A percentile compares a stretch with the other conserved stretches of the same genome.
These are phyloP conservation scores for Amphicarpaea edgeworthii DNA, from an alignment of 306 rosid genomes.

Conservation along the genomic window DNA sequence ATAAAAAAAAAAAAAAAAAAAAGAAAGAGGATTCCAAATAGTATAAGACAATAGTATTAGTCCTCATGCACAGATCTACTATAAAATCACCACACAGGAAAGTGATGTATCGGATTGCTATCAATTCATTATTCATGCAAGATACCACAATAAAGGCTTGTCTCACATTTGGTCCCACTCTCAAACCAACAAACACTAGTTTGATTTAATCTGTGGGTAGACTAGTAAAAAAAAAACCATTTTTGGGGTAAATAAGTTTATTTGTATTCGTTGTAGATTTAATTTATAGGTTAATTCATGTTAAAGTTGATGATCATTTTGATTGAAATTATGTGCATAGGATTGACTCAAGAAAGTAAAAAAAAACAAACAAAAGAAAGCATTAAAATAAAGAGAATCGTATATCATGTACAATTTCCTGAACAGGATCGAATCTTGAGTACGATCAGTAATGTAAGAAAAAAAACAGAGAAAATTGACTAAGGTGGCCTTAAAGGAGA, in stretches of 20 bases:
- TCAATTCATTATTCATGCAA: slow-evolving; percentile 38
- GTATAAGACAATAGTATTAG: slow-evolving; percentile 49
- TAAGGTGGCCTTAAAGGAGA: neutral
- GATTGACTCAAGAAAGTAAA: neutral
- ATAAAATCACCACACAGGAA: slow-evolving; percentile 45
- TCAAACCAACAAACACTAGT: neutral
- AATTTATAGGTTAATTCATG: neutral
- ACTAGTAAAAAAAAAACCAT: neutral
- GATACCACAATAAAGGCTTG: slow-evolving; percentile 46
- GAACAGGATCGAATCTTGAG: no score
- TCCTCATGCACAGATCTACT: slow-evolving; percentile 46
- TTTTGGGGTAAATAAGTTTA: neutral
- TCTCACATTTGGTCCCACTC: slow-evolving; percentile 46
- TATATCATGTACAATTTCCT: no score
- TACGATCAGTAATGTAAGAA: no score
- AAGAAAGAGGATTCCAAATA: slow-evolving; percentile 42
- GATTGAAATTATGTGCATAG: neutral
- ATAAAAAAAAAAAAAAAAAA: slow-evolving; percentile 5
- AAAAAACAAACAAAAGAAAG: neutral
- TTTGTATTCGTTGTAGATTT: neutral
- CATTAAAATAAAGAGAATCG: neutral
- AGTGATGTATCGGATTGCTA: slow-evolving; percentile 52
- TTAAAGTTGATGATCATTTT: neutral
- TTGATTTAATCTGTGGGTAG: neutral
- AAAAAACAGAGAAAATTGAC: neutral